Evolutionary conservation across 2,329 filamentous ascomycete genomes (phyloP).

Genomic region (Xylaria sp.): DNA sequence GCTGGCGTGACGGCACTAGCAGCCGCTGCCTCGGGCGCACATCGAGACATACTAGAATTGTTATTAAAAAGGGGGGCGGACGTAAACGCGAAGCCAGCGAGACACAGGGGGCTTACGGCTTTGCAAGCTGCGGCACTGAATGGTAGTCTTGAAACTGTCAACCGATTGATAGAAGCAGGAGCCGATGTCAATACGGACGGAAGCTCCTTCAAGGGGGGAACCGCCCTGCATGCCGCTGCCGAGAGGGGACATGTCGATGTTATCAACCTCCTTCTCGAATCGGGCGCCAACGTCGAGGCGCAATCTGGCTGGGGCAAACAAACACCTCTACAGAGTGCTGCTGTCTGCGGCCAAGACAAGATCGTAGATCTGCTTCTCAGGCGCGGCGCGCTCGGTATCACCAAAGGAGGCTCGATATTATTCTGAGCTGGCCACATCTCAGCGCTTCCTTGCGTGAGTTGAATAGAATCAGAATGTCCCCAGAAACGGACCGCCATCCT

Average conservation of each 20-base stretch:
- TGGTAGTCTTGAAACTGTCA: conserved; percentile 34
- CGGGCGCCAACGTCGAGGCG: conserved; percentile 46
- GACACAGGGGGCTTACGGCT: conserved; percentile 47
- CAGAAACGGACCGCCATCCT: not conserved
- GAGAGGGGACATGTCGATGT: conserved; percentile 37
- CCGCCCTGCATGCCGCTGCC: conserved; percentile 47
- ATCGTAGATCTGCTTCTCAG: conserved; percentile 48
- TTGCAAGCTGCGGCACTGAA: conserved; percentile 46
- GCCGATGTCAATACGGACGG: conserved; percentile 42
- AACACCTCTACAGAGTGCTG: conserved; percentile 44
- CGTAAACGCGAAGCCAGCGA: conserved; percentile 43
- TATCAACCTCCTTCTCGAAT: conserved; percentile 40
- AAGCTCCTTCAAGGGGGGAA: conserved; percentile 44
- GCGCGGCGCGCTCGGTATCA: conserved; percentile 39
- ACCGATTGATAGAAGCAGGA: conserved; percentile 37
- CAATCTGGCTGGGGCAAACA: conserved; percentile 35
- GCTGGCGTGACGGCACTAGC: conserved; percentile 47
- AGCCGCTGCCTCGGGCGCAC: conserved; percentile 41
- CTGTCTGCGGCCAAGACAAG: conserved; percentile 46
- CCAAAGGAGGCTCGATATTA: conserved; percentile 30
- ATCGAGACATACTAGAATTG: conserved; percentile 35
- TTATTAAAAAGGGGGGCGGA: conserved; percentile 43
- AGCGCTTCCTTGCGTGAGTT: not conserved
- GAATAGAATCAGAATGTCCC: not conserved
- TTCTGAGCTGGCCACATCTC: conserved; percentile 17